Base-by-base conservation (phyloP, 2,329 filamentous ascomycete species). In the Juglanconis sp. region DNA sequence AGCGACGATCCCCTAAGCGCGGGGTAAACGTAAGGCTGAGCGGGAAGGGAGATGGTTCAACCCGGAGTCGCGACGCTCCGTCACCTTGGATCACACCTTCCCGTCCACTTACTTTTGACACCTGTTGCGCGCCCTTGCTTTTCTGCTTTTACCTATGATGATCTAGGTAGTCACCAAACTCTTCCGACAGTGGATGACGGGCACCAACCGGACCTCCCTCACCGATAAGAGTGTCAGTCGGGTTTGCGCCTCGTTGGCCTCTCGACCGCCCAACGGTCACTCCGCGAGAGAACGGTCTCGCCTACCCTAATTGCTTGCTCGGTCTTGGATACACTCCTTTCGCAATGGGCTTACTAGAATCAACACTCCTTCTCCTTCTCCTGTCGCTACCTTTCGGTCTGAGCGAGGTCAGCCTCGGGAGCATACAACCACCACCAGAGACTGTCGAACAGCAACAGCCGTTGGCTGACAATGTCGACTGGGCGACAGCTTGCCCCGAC, bases 401-500 rank as follows among this genome's bases (percentile, higher is more conserved):
- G 42, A 38, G 53, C 38, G 40, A 55, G 5, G 50, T 53, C 10
- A 38, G 40, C 11, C 60, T 57, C 10, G 51, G 55, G 10, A 52
- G 56, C 36, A 59, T 48, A 15, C 60, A 71, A 42, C 46, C 46
- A 31, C 46, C 46, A 31, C 7, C 24, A 9, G 7, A 11, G 4
- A 8, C 9, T 10, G 46, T 11, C 30, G 5, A 31, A 11, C 46
- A 47, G n/a, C 44, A 48, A 61, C 65, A 73, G 24, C 72, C 71
- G 9, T 56, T 76, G 59, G 64, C 70, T 35, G 70, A 73, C 53
- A 69, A 72, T 40, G 57, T 66, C 50, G 70, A 75, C 52, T 63
- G 53, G 32, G 50, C 58, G 17, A 38, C 49, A 62, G 84, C 82
- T 48, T 90, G 87, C 72, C 87, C 87, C 6, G 85, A 89, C 66